phyloP scores from a whole-genome alignment of 768 basidiomycete species.

The Lactarius deliciosus region DNA sequence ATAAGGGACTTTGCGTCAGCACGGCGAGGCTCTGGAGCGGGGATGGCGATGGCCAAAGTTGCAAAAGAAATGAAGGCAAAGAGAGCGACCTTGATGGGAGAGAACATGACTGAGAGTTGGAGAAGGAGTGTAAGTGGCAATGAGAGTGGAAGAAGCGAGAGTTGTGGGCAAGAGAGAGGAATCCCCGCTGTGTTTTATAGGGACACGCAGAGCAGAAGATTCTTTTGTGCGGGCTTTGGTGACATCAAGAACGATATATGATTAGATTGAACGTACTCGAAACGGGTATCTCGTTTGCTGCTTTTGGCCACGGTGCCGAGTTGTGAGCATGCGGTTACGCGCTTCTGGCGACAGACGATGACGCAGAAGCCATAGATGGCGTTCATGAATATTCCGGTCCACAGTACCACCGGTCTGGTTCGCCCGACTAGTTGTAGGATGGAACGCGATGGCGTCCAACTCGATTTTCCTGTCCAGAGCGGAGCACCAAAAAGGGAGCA shows the following conservation, averaged over 20 bases:
- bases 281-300: slow-evolving; percentile 4
- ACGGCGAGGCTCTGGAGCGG: neutral
- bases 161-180: slow-evolving; percentile 6
- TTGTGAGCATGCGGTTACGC: neutral
- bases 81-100: slow-evolving; percentile 14
- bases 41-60: slow-evolving; percentile 9
- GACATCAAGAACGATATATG: neutral
- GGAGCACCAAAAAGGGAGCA: neutral
- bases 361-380: slow-evolving; percentile 14
- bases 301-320: slow-evolving; percentile 4
- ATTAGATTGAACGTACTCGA: neutral
- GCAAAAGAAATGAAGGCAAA: slow-evolving; percentile 14
- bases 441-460: neutral
- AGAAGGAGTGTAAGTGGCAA: neutral
- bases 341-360: slow-evolving; percentile 4
- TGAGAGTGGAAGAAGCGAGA: neutral
- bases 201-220: neutral
- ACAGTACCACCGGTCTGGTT: neutral
- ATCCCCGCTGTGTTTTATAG: neutral
- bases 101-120: slow-evolving; percentile 3
- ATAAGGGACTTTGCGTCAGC: neutral
- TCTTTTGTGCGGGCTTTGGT: neutral
- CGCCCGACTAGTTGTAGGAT: neutral
- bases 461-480: neutral
- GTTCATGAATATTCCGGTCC: neutral